A percentile compares a stretch with the other conserved stretches of the same genome.
Evolutionary conservation across 2,329 filamentous ascomycete species (phyloP).

Genomic region (Phialophora expanda): DNA sequence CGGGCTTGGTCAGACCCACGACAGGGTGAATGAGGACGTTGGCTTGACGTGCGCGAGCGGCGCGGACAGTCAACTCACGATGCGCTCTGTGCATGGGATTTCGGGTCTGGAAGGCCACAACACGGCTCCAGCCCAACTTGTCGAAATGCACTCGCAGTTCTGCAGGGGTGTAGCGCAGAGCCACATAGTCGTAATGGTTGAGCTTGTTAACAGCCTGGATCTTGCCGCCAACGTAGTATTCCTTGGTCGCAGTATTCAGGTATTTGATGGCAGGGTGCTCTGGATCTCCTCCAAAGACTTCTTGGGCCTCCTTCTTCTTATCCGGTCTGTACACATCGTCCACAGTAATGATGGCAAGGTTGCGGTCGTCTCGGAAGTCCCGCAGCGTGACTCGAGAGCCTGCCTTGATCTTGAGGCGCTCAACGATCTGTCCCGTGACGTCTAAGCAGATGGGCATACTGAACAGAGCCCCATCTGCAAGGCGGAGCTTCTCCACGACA

Average conservation of each 20-base stretch:
- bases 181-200: slow-evolving; percentile 99
- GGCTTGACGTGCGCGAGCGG: slow-evolving; percentile 91
- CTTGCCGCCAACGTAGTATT: slow-evolving; percentile 95
- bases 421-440: slow-evolving; percentile 74
- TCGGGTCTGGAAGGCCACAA: slow-evolving; percentile 98
- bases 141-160: slow-evolving; percentile 97
- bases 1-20: slow-evolving; percentile 96
- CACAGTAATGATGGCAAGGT: slow-evolving; percentile 92
- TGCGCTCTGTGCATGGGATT: slow-evolving; percentile 99
- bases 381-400: slow-evolving; percentile 85
- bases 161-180: slow-evolving; percentile 91
- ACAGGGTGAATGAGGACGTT: slow-evolving; percentile 99
- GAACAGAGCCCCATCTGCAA: slow-evolving; percentile 88
- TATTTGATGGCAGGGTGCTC: slow-evolving; percentile 93
- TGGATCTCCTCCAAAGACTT: slow-evolving; percentile 91
- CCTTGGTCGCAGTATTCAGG: slow-evolving; percentile 77
- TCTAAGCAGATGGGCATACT: slow-evolving; percentile 97
- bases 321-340: slow-evolving; percentile 95
- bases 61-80: slow-evolving; percentile 95
- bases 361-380: slow-evolving; percentile 94
- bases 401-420: slow-evolving; percentile 74
- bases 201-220: slow-evolving; percentile 92
- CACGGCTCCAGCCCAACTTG: slow-evolving; percentile 97
- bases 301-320: slow-evolving; percentile 89
- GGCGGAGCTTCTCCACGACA: slow-evolving; percentile 85